A percentile compares a stretch with the other conserved stretches of the same genome.
Evolutionary conservation across 2,329 filamentous ascomycete species (phyloP).

Genomic region (Leptographium wingfieldii): DNA sequence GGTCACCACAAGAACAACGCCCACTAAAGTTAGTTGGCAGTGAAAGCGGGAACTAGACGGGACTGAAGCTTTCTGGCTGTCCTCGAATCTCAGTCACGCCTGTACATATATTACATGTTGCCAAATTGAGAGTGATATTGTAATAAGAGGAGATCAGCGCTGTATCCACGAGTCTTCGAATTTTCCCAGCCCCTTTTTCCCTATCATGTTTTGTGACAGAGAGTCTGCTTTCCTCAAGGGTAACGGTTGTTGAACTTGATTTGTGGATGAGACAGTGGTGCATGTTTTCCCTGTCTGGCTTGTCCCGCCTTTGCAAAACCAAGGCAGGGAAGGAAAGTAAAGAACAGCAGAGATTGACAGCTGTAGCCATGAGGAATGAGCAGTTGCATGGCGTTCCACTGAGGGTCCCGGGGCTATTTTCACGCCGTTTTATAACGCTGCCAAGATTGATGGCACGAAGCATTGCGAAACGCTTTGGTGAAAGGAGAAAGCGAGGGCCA

Average conservation of each 20-base stretch:
- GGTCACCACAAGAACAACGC: conserved; percentile 99
- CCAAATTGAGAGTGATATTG: conserved; percentile 23
- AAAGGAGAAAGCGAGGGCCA: neutral
- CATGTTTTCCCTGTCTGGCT: too few relatives aligned
- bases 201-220: neutral
- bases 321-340: neutral
- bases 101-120: conserved; percentile 22
- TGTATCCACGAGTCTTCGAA: neutral
- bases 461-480: neutral
- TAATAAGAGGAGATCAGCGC: conserved; percentile 4
- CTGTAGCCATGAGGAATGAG: neutral
- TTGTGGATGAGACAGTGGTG: neutral
- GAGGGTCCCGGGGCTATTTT: neutral
- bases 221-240: neutral
- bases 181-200: neutral
- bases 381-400: neutral
- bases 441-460: neutral
- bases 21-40: conserved; percentile 52
- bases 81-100: conserved; percentile 14
- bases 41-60: conserved; percentile 6
- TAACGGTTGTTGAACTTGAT: neutral
- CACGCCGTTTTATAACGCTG: neutral
- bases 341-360: neutral
- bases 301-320: too few relatives aligned
- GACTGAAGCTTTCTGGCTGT: conserved; percentile 2